A percentile compares a stretch with the other conserved stretches of the same genome.
phyloP scores from a whole-genome alignment of 1,284 basidiomycete genomes.

The Cryptococcus floricola region DNA sequence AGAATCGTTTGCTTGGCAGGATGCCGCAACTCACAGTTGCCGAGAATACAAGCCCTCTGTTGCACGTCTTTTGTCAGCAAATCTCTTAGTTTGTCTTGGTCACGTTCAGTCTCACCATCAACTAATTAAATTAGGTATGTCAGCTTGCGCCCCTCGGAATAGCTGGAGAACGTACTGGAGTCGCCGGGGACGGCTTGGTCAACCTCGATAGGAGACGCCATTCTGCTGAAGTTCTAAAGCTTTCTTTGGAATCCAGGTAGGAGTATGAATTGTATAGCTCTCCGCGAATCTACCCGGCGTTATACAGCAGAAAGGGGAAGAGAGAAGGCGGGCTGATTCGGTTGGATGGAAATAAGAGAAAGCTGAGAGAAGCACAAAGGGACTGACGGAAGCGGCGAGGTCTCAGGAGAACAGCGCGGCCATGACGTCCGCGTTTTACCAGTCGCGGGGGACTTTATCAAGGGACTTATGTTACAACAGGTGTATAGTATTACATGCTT shows the following conservation, averaged over 20 bases:
- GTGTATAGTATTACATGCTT: slow-evolving; percentile 6
- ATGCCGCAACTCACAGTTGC: slow-evolving; percentile 68
- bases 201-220: slow-evolving; percentile 46
- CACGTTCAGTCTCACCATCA: slow-evolving; percentile 30
- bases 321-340: background rate
- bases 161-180: slow-evolving; percentile 30
- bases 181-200: slow-evolving; percentile 40
- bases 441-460: no score
- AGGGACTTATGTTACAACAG: slow-evolving; percentile 7
- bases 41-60: slow-evolving; percentile 87
- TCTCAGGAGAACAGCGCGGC: no score
- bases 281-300: background rate
- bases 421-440: no score
- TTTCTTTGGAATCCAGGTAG: background rate
- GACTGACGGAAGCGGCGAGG: background rate
- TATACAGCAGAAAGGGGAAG: background rate
- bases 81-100: background rate
- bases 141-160: background rate
- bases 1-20: background rate
- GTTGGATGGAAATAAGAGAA: background rate
- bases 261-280: background rate
- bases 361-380: background rate
- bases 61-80: slow-evolving; percentile 1
- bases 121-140: slow-evolving; percentile 21
- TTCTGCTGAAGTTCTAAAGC: slow-evolving; percentile 4